Evolutionary conservation across 345 rosid genomes (phyloP).

Genomic region (Arabidopsis suecica): DNA sequence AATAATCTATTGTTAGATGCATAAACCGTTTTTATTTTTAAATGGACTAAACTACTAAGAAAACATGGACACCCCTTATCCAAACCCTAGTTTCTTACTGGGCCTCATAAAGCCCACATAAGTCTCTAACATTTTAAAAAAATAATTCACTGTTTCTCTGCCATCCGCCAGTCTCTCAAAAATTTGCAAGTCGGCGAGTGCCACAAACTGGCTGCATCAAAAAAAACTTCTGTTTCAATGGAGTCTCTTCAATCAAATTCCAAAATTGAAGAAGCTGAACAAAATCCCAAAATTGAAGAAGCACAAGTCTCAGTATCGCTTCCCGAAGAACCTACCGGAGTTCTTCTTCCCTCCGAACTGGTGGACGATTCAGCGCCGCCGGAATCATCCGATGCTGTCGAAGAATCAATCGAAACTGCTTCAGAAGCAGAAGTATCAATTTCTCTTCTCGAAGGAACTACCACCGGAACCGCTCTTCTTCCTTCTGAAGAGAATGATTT

Average conservation of each 20-base stretch:
- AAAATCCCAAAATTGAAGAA: background rate
- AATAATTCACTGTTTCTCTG: background rate
- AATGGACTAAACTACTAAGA: no score
- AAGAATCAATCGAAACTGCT: slow-evolving; percentile 28
- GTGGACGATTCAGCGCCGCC: background rate
- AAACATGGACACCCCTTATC: background rate
- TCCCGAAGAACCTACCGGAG: slow-evolving; percentile 4
- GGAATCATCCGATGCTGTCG: slow-evolving; percentile 14
- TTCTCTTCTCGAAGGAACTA: background rate
- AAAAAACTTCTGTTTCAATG: slow-evolving; percentile 46
- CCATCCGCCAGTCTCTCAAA: background rate
- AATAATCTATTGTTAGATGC: no score
- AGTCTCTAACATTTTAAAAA: background rate
- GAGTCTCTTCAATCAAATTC: slow-evolving; percentile 56
- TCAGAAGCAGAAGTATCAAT: slow-evolving; percentile 10
- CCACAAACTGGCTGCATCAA: background rate
- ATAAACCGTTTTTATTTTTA: no score
- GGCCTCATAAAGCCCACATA: slow-evolving; percentile 25
- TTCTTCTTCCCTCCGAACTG: background rate
- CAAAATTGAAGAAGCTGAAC: slow-evolving; percentile 26
- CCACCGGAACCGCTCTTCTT: background rate
- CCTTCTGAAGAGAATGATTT: slow-evolving; percentile 2
- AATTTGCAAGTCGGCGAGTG: background rate
- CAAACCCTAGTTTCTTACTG: slow-evolving; percentile 10
- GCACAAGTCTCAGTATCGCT: slow-evolving; percentile 8